Conservation (phyloP, 108 stramenopile species). For the Tribonema minus region DNA sequence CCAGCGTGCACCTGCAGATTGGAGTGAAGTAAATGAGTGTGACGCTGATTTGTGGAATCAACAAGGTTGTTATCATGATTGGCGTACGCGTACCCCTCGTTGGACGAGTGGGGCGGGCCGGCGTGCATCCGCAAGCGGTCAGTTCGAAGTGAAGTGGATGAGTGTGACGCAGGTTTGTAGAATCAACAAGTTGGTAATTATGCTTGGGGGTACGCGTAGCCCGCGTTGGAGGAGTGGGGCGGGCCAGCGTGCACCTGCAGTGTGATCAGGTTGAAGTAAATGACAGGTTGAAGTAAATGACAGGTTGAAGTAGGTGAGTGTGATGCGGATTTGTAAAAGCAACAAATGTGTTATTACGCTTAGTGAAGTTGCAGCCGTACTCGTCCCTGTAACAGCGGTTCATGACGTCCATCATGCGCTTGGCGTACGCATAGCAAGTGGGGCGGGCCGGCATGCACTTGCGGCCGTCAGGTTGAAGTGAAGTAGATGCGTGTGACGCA, state of each 20-base stretch:
- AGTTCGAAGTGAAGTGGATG: no score
- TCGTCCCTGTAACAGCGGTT: slow-evolving; percentile 89
- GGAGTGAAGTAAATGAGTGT: no score
- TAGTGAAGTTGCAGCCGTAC: slow-evolving; percentile 94
- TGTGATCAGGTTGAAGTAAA: no score
- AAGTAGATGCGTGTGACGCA: no score
- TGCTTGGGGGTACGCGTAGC: slow-evolving; percentile 97
- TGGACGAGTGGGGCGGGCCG: slow-evolving; percentile 90
- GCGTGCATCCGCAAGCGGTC: slow-evolving; percentile 64
- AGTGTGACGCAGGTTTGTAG: no score
- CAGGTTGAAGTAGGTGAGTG: no score
- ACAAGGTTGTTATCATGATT: no score
- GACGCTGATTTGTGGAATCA: no score
- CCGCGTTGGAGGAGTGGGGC: slow-evolving; percentile 88
- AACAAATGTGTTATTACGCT: slow-evolving; percentile 98
- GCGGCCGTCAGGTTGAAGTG: no score
- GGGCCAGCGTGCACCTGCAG: slow-evolving; percentile 79
- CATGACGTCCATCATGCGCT: slow-evolving; percentile 97
- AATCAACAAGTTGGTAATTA: no score
- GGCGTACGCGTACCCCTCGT: slow-evolving; percentile 96
- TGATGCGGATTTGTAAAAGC: no score
- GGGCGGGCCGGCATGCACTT: slow-evolving; percentile 84
- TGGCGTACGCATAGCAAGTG: slow-evolving; percentile 97
- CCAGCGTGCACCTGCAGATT: slow-evolving; percentile 76
- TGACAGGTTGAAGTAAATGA: no score